Evolutionary conservation across 2,329 filamentous ascomycete genomes (phyloP).

Genomic region (Talaromyces marneffei): DNA sequence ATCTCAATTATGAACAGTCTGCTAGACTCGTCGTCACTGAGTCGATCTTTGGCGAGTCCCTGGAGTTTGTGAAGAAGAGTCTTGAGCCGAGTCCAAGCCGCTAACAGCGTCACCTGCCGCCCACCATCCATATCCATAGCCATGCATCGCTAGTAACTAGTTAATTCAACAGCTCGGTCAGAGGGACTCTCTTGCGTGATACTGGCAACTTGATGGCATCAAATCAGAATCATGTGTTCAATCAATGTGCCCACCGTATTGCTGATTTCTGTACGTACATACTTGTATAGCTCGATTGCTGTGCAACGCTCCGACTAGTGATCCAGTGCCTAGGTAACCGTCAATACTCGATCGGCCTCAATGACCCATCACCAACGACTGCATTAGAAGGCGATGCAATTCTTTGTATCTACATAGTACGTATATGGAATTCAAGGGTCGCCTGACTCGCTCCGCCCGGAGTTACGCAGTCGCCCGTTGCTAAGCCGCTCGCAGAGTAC

Average conservation of each 20-base stretch:
- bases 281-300: not conserved
- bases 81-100: not conserved
- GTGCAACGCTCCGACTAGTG: conserved; percentile 1
- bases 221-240: conserved; percentile 1
- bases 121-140: not conserved
- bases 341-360: not conserved
- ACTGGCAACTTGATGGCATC: not conserved
- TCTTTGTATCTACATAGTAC: not conserved
- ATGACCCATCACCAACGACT: not conserved
- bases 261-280: not conserved
- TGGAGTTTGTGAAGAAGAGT: not conserved
- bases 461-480: not conserved
- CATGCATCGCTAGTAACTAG: not conserved
- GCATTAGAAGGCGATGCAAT: not conserved
- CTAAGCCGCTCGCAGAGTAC: not conserved
- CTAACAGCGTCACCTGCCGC: conserved; percentile 5
- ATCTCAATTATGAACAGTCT: not conserved
- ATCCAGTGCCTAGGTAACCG: not conserved
- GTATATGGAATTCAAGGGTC: not conserved
- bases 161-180: not conserved
- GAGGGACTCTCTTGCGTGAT: not conserved
- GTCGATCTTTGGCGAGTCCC: not conserved
- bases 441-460: not conserved
- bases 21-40: not conserved
- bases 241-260: not conserved